Evolutionary conservation across 768 basidiomycete species (phyloP).

Genomic region (Pulveroboletus frians): DNA sequence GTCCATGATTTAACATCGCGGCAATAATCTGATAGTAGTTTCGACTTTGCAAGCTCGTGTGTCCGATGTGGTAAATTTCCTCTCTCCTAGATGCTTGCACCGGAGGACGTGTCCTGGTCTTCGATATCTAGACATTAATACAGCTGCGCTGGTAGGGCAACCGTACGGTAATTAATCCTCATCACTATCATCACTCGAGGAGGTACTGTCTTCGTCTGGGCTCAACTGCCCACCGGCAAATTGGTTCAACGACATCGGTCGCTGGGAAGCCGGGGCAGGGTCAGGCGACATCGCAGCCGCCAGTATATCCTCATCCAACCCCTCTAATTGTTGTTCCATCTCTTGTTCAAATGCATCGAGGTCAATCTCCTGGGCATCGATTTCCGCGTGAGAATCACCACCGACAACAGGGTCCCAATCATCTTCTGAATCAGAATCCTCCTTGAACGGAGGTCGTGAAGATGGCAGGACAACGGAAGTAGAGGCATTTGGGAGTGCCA

Average conservation of each 20-base stretch:
- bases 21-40: background rate
- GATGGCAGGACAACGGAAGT: constrained; percentile 29
- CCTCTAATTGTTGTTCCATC: constrained; percentile 34
- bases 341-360: constrained; percentile 33
- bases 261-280: constrained; percentile 24
- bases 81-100: background rate
- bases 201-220: constrained; percentile 45
- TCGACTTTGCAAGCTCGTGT: constrained; percentile 22
- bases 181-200: constrained; percentile 52
- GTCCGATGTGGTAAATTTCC: constrained; percentile 22
- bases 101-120: constrained; percentile 2
- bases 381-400: constrained; percentile 21
- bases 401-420: constrained; percentile 49
- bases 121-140: constrained; percentile 4
- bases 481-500: constrained; percentile 38
- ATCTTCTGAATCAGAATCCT: constrained; percentile 42
- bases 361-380: constrained; percentile 33
- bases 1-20: background rate
- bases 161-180: constrained; percentile 34
- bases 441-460: constrained; percentile 24
- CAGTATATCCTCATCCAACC: constrained; percentile 48
- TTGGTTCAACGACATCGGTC: constrained; percentile 48
- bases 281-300: constrained; percentile 38
- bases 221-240: constrained; percentile 41
- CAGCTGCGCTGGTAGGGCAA: constrained; percentile 4